Evolutionary conservation across 2,329 filamentous ascomycete genomes (phyloP).

Genomic region (Alternaria tenuissima): DNA sequence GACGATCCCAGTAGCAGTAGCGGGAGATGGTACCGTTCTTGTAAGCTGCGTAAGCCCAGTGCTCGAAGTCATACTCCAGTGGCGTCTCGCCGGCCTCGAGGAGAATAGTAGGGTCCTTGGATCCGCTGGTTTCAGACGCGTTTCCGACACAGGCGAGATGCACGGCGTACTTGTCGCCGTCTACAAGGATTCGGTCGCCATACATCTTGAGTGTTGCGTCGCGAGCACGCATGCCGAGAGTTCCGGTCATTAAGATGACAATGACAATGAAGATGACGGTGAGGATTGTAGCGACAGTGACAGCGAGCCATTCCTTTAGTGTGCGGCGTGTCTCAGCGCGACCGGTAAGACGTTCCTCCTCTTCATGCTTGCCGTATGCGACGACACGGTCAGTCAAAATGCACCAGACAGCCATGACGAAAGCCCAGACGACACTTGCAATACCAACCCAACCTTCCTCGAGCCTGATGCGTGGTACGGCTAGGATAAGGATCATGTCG

Average conservation of each 20-base stretch:
- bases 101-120: slow-evolving; percentile 77
- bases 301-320: slow-evolving; percentile 82
- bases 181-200: slow-evolving; percentile 80
- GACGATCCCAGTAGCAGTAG: slow-evolving; percentile 96
- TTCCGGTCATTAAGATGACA: slow-evolving; percentile 78
- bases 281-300: slow-evolving; percentile 76
- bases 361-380: slow-evolving; percentile 88
- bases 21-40: slow-evolving; percentile 82
- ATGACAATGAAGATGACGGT: slow-evolving; percentile 74
- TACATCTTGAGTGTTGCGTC: slow-evolving; percentile 78
- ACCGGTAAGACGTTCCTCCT: slow-evolving; percentile 91
- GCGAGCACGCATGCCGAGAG: slow-evolving; percentile 78
- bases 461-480: slow-evolving; percentile 75
- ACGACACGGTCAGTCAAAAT: slow-evolving; percentile 82
- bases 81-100: slow-evolving; percentile 84
- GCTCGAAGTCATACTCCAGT: slow-evolving; percentile 79
- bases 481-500: slow-evolving; percentile 80
- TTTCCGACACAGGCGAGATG: slow-evolving; percentile 89
- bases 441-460: slow-evolving; percentile 96
- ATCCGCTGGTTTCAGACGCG: slow-evolving; percentile 62
- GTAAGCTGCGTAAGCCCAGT: slow-evolving; percentile 78
- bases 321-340: slow-evolving; percentile 85
- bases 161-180: slow-evolving; percentile 83
- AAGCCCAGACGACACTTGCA: slow-evolving; percentile 81
- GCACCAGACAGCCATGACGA: slow-evolving; percentile 80